phyloP scores from a whole-genome alignment of 2,329 filamentous ascomycete species.

The Colletotrichum sp. region DNA sequence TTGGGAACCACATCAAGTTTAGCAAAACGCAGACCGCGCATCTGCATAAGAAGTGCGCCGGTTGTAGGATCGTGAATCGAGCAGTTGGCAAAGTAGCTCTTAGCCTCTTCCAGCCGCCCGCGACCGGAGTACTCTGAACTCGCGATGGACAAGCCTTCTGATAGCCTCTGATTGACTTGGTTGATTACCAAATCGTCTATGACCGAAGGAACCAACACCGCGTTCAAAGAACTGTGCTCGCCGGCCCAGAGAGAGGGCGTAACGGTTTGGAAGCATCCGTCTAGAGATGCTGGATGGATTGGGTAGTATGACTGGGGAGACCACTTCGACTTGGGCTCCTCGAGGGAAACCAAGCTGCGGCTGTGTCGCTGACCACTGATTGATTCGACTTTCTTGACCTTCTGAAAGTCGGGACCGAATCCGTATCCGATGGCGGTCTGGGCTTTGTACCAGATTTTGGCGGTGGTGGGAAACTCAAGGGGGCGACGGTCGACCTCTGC shows the following conservation, averaged over 20 bases:
- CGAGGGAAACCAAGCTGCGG: background rate
- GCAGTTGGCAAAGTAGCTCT: background rate
- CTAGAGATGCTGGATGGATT: background rate
- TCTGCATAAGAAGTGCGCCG: background rate
- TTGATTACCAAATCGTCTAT: background rate
- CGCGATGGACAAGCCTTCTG: background rate
- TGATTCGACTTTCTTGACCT: background rate
- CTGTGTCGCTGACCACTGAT: background rate
- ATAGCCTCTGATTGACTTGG: background rate
- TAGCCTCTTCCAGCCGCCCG: background rate
- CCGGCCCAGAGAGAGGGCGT: background rate
- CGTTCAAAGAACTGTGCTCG: background rate
- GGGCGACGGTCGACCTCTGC: background rate
- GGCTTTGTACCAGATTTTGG: background rate
- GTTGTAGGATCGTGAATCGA: background rate
- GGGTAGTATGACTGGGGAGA: background rate
- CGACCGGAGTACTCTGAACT: background rate
- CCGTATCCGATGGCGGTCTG: background rate
- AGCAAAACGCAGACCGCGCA: background rate
- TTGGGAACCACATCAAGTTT: background rate
- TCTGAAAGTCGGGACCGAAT: background rate
- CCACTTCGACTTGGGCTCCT: background rate
- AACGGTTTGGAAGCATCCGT: background rate
- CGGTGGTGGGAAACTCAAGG: background rate
- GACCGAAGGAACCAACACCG: background rate